Evolutionary conservation across 805 yeast species (phyloP).

Genomic region (Nakazawaea ambrosiae): DNA sequence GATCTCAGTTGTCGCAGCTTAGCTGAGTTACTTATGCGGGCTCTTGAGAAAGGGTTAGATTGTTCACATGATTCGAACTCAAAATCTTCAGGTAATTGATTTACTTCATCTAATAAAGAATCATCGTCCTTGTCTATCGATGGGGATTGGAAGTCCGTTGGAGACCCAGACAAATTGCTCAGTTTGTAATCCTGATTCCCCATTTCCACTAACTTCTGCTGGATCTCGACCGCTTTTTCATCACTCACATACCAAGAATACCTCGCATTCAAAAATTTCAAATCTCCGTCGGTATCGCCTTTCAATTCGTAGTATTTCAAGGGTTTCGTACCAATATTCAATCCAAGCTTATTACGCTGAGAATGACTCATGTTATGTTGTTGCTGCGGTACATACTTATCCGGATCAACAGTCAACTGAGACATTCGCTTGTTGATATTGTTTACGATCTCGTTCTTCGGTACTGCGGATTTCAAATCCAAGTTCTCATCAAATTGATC

Average conservation of each 20-base stretch:
- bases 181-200: neutral
- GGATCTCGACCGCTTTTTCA: neutral
- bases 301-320: conserved; percentile 17
- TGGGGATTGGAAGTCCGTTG: neutral
- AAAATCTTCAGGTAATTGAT: conserved; percentile 28
- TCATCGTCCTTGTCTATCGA: conserved; percentile 14
- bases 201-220: neutral
- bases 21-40: neutral
- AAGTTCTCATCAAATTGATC: neutral
- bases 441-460: conserved; percentile 2
- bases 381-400: neutral
- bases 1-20: conserved; percentile 1
- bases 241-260: conserved; percentile 21
- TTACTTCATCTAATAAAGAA: conserved; percentile 27
- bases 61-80: conserved; percentile 17
- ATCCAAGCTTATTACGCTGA: conserved; percentile 1
- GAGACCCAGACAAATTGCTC: neutral
- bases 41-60: neutral
- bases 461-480: no score
- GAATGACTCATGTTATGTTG: conserved; percentile 4
- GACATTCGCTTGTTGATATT: conserved; percentile 8
- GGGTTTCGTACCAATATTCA: conserved; percentile 3
- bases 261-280: conserved; percentile 15
- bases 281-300: conserved; percentile 14
- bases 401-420: conserved; percentile 5